These are phyloP conservation scores for Alternaria triticimaculans DNA, from an alignment of 2,329 filamentous ascomycete genomes.

Conservation along the genomic window DNA sequence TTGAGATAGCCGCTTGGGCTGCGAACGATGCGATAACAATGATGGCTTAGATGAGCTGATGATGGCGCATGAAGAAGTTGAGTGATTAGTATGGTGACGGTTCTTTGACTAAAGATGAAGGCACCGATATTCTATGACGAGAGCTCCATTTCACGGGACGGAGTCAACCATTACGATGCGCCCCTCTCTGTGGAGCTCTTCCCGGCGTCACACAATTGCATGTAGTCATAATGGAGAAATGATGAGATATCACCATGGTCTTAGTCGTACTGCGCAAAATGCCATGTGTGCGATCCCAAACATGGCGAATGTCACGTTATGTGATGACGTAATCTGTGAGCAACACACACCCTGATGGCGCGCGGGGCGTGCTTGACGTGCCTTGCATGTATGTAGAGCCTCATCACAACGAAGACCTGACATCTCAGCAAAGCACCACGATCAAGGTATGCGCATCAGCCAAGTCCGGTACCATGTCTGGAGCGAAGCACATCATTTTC, in stretches of 20 bases:
- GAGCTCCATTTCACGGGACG: not conserved
- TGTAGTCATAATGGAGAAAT: not conserved
- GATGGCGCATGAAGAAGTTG: not conserved
- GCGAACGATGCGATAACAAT: not conserved
- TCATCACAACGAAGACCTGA: too few species aligned
- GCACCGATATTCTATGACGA: not conserved
- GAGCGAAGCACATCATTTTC: conserved; percentile 24
- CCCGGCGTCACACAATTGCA: not conserved
- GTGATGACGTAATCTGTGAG: not conserved
- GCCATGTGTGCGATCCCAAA: not conserved
- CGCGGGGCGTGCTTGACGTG: not conserved
- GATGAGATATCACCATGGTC: not conserved
- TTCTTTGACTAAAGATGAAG: not conserved
- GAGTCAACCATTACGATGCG: not conserved
- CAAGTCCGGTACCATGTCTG: not conserved
- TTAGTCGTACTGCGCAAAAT: not conserved
- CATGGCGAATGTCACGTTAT: not conserved
- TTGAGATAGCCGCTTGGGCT: not conserved
- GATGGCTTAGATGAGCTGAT: not conserved
- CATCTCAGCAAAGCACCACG: too few species aligned
- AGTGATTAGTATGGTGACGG: not conserved
- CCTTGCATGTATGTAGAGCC: not conserved
- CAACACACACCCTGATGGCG: not conserved
- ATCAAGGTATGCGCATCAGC: too few species aligned
- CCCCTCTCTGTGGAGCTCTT: not conserved